These are phyloP conservation scores for Candida maris DNA, from an alignment of 805 yeast species.

Conservation along the genomic window DNA sequence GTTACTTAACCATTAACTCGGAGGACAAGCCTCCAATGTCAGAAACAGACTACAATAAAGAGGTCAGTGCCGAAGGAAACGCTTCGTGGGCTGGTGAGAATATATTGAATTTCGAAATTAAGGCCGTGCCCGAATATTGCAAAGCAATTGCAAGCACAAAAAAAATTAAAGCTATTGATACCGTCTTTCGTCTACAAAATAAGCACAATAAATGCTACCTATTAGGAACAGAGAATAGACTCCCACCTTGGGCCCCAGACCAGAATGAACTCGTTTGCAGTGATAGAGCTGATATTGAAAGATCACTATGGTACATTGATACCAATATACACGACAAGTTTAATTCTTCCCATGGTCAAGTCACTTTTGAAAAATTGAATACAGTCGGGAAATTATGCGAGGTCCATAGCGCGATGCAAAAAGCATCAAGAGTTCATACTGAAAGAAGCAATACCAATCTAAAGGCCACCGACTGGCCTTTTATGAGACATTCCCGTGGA, in stretches of 20 bases:
- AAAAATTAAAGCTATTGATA: constrained; percentile 52
- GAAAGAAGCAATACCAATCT: constrained; percentile 49
- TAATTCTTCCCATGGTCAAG: constrained; percentile 29
- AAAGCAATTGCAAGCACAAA: constrained; percentile 31
- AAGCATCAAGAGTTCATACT: constrained; percentile 43
- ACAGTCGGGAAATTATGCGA: constrained; percentile 53
- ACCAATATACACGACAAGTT: constrained; percentile 53
- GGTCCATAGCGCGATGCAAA: constrained; percentile 55
- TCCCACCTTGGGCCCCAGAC: constrained; percentile 79
- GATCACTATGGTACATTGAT: constrained; percentile 76
- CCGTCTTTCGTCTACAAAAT: constrained; percentile 70
- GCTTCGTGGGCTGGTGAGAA: constrained; percentile 59
- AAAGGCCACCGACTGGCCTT: constrained; percentile 63
- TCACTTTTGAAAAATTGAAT: constrained; percentile 31
- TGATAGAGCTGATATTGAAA: constrained; percentile 61
- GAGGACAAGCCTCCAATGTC: constrained; percentile 80
- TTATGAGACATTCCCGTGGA: constrained; percentile 53
- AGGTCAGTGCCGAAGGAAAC: constrained; percentile 72
- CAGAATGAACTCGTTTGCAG: constrained; percentile 91
- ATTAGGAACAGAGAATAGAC: constrained; percentile 63
- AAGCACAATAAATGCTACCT: constrained; percentile 64
- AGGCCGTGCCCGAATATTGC: constrained; percentile 41
- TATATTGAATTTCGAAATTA: constrained; percentile 67
- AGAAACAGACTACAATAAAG: constrained; percentile 85
- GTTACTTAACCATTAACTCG: constrained; percentile 60